These are phyloP conservation scores for Podaxis rugospora DNA, from an alignment of 768 basidiomycete genomes.

Conservation along the genomic window DNA sequence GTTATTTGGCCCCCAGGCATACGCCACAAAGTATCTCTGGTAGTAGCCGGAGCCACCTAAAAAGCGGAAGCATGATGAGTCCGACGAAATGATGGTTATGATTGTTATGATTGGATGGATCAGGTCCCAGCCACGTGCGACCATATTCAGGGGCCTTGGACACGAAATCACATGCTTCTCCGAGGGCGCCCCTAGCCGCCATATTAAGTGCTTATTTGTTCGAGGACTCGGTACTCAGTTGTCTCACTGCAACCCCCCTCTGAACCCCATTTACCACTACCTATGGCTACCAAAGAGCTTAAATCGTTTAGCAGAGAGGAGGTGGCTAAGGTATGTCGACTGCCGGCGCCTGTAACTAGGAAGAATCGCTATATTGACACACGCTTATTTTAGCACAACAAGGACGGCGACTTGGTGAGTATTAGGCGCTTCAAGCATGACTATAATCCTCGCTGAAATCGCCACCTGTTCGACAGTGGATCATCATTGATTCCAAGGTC, in stretches of 20 bases:
- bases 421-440: background rate
- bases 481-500: constrained; percentile 82
- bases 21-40: too few species aligned
- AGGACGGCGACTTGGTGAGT: constrained; percentile 57
- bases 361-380: constrained; percentile 10
- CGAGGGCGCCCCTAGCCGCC: background rate
- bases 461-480: constrained; percentile 50
- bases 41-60: background rate
- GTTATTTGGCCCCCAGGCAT: too few species aligned
- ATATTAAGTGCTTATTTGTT: background rate
- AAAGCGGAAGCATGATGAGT: background rate
- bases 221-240: background rate
- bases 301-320: constrained; percentile 36
- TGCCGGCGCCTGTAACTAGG: background rate
- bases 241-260: background rate
- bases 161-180: constrained; percentile 12
- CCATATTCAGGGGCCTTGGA: constrained; percentile 3
- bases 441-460: constrained; percentile 28
- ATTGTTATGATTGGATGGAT: constrained; percentile 4
- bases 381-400: constrained; percentile 57
- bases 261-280: background rate
- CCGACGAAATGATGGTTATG: background rate
- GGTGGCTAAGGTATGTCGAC: constrained; percentile 35
- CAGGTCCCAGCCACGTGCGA: background rate
- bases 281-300: constrained; percentile 31